phyloP scores from a whole-genome alignment of 129 eudicot species.

The Artemisia tridentata region DNA sequence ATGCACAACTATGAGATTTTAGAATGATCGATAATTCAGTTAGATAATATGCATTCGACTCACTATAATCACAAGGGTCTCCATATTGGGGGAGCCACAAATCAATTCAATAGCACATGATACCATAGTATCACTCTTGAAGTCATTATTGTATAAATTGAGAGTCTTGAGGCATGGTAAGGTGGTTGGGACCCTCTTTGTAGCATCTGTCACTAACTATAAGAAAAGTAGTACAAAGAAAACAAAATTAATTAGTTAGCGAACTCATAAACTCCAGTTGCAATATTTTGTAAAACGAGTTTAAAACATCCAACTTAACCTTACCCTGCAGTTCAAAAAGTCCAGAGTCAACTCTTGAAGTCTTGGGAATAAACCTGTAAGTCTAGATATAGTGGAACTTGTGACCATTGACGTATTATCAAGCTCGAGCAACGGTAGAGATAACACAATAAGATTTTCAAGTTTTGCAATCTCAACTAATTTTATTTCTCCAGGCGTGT shows the following conservation, averaged over 20 bases:
- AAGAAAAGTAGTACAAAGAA: neutral
- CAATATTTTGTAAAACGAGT: neutral
- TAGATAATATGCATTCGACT: neutral
- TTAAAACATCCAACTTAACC: neutral
- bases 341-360: constrained; percentile 2
- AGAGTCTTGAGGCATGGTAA: neutral
- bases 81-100: constrained; percentile 6
- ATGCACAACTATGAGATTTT: neutral
- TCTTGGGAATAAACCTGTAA: neutral
- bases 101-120: constrained; percentile 4
- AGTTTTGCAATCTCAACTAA: constrained; percentile 7
- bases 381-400: neutral
- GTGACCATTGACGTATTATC: neutral
- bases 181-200: neutral
- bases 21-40: neutral
- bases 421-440: neutral
- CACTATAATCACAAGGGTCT: neutral
- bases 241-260: neutral
- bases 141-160: neutral
- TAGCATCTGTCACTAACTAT: neutral
- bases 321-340: neutral
- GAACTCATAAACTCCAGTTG: neutral
- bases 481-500: neutral
- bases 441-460: neutral
- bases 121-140: neutral